A percentile compares a stretch with the other conserved stretches of the same genome.
Conservation (phyloP, 176 grass and related monocot species). For the Dactylis glomerata region DNA sequence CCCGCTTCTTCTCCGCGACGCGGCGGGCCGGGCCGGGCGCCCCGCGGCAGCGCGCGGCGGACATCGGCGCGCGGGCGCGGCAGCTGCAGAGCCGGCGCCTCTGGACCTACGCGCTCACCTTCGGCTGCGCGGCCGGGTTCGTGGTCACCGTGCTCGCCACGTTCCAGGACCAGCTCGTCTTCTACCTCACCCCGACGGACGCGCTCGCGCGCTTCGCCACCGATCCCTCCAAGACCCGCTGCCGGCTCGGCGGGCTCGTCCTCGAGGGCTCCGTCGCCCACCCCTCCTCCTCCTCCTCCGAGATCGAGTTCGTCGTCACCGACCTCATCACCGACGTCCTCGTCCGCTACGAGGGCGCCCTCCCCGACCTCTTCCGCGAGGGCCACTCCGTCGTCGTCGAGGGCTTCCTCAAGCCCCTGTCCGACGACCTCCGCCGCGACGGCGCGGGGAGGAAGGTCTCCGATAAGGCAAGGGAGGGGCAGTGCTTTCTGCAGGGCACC, state of each 20-base stretch:
- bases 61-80: slow-evolving; percentile 88
- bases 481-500: slow-evolving; percentile 66
- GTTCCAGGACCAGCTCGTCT: slow-evolving; percentile 96
- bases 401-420: slow-evolving; percentile 70
- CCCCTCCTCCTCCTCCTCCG: slow-evolving; percentile 41
- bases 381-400: slow-evolving; percentile 94
- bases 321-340: slow-evolving; percentile 93
- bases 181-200: slow-evolving; percentile 86
- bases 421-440: slow-evolving; percentile 36
- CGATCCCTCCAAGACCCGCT: slow-evolving; percentile 57
- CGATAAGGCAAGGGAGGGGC: slow-evolving; percentile 60
- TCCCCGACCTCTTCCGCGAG: slow-evolving; percentile 95
- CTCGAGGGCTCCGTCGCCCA: slow-evolving; percentile 86
- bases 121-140: slow-evolving; percentile 86
- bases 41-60: slow-evolving; percentile 41
- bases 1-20: slow-evolving; percentile 31
- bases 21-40: slow-evolving; percentile 31
- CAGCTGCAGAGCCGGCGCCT: slow-evolving; percentile 89
- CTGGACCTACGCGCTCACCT: slow-evolving; percentile 91
- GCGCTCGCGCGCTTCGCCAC: slow-evolving; percentile 59
- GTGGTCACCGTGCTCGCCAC: slow-evolving; percentile 86
- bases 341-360: slow-evolving; percentile 78
- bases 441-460: slow-evolving; percentile 37
- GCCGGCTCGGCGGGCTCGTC: slow-evolving; percentile 87
- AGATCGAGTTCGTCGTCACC: slow-evolving; percentile 98